These are phyloP conservation scores for maize (Zea mays) DNA, from an alignment of 176 grass and related monocot species.

Conservation along the genomic window Zm-B73-REFERENCE-NAM-5.0 NC_050100.1:909501-910000, in stretches of 20 bases:
- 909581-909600: conserved; percentile 43
- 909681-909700: too few relatives aligned
- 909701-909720: too few relatives aligned
- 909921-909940: conserved; percentile 49
- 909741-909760: neutral
- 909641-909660: neutral
- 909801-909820: conserved; percentile 72
- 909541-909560: conserved; percentile 80
- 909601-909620: neutral
- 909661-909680: neutral
- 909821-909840: conserved; percentile 91
- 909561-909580: conserved; percentile 91
- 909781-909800: conserved; percentile 32
- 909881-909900: neutral
- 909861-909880: neutral
- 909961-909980: conserved; percentile 74
- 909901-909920: conserved; percentile 7
- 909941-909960: conserved; percentile 83
- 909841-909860: conserved; percentile 86
- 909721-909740: neutral
- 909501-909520: conserved; percentile 79
- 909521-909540: conserved; percentile 81
- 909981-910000: conserved; percentile 82
- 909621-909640: neutral
- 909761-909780: neutral